Evolutionary conservation across 495 filamentous ascomycete species (phyloP).

Genomic region (Daldinia decipiens): DNA sequence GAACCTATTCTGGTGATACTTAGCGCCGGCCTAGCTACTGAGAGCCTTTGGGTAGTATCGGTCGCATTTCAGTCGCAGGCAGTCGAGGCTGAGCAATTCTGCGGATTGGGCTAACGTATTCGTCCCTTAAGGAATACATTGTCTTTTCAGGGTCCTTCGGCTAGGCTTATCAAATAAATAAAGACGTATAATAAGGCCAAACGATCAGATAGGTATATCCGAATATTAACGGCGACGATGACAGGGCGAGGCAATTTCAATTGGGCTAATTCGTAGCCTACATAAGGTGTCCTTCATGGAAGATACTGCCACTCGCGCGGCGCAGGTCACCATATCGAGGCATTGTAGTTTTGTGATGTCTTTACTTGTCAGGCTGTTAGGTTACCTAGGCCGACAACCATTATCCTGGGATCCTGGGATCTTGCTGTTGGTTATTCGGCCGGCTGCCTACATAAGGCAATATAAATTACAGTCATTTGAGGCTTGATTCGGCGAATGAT

Average conservation of each 20-base stretch:
- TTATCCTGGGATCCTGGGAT: background rate
- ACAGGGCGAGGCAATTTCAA: background rate
- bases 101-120: background rate
- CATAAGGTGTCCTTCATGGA: background rate
- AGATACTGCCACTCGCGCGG: constrained; percentile 7
- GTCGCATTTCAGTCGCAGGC: constrained; percentile 14
- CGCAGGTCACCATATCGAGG: constrained; percentile 9
- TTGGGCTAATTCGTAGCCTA: constrained; percentile 1
- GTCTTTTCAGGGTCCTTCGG: background rate
- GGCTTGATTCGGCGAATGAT: constrained; percentile 7
- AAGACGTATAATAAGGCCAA: background rate
- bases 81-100: constrained; percentile 34
- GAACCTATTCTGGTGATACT: constrained; percentile 6
- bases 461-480: constrained; percentile 9
- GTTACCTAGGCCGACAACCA: background rate
- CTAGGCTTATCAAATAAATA: background rate
- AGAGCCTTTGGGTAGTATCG: constrained; percentile 27
- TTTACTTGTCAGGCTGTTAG: background rate
- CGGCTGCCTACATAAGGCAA: constrained; percentile 1
- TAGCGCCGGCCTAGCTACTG: constrained; percentile 16
- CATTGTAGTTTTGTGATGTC: background rate
- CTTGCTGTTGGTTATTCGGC: constrained; percentile 1
- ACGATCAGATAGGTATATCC: background rate
- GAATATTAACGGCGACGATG: background rate
- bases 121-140: constrained; percentile 1